A percentile compares a stretch with the other conserved stretches of the same genome.
Evolutionary conservation across 176 grass and related monocot species (phyloP).

Genomic region (Avena atlantica): DNA sequence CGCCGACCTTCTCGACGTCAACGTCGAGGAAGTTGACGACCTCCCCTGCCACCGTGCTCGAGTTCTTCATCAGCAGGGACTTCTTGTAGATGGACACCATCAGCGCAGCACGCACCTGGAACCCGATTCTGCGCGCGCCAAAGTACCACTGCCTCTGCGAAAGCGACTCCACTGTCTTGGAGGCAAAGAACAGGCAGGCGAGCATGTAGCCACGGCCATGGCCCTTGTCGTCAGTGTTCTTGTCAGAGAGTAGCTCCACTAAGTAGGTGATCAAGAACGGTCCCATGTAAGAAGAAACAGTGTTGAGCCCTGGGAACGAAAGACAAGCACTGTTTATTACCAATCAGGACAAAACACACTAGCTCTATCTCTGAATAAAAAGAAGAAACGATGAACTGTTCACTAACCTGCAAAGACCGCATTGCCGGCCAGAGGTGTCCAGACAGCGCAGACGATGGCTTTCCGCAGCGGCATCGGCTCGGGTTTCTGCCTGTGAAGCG

Average conservation of each 20-base stretch:
- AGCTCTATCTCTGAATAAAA: slow-evolving; percentile 12
- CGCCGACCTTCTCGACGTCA: slow-evolving; percentile 77
- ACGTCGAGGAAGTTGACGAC: slow-evolving; percentile 86
- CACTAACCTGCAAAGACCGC: slow-evolving; percentile 77
- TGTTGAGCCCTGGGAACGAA: slow-evolving; percentile 73
- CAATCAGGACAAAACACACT: not conserved
- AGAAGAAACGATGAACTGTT: not conserved
- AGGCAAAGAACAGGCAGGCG: slow-evolving; percentile 70
- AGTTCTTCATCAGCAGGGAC: slow-evolving; percentile 71
- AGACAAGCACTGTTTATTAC: slow-evolving; percentile 1
- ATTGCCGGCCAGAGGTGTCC: slow-evolving; percentile 73
- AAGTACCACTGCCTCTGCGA: slow-evolving; percentile 95
- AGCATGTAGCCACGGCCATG: slow-evolving; percentile 59
- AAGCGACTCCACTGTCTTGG: slow-evolving; percentile 85
- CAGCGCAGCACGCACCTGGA: slow-evolving; percentile 67
- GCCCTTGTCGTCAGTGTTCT: slow-evolving; percentile 31
- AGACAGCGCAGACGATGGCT: slow-evolving; percentile 64
- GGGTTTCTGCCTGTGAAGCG: slow-evolving; percentile 61
- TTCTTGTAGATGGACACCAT: slow-evolving; percentile 80
- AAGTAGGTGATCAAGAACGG: slow-evolving; percentile 85
- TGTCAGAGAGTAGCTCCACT: slow-evolving; percentile 72
- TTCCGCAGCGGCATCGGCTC: slow-evolving; percentile 42
- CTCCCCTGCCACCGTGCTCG: slow-evolving; percentile 53
- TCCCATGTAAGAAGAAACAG: slow-evolving; percentile 69
- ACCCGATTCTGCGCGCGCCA: slow-evolving; percentile 73